Evolutionary conservation across 2,329 filamentous ascomycete species (phyloP).

Genomic region (Volutella citrinella): DNA sequence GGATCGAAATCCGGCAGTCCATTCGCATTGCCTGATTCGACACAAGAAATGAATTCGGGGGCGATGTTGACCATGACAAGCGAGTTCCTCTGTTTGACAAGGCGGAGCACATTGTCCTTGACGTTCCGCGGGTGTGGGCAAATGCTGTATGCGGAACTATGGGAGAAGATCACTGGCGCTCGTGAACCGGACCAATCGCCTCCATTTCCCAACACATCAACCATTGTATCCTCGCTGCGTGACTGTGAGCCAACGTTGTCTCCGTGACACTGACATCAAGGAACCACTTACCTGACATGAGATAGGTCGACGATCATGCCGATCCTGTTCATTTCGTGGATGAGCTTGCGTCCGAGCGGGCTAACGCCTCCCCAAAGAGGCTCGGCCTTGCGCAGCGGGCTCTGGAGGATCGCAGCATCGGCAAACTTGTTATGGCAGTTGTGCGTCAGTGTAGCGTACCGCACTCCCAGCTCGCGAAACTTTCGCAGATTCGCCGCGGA

Average conservation of each 20-base stretch:
- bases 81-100: slow-evolving; percentile 70
- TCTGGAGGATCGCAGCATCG: slow-evolving; percentile 71
- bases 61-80: slow-evolving; percentile 91
- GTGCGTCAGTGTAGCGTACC: slow-evolving; percentile 87
- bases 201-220: slow-evolving; percentile 69
- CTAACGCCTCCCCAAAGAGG: slow-evolving; percentile 73
- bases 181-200: slow-evolving; percentile 66
- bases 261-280: not conserved
- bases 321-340: slow-evolving; percentile 89
- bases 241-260: slow-evolving; percentile 2
- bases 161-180: slow-evolving; percentile 85
- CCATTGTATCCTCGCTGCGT: slow-evolving; percentile 72
- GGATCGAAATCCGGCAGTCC: slow-evolving; percentile 68
- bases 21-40: slow-evolving; percentile 52
- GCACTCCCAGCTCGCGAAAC: slow-evolving; percentile 75
- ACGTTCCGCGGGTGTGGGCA: slow-evolving; percentile 92
- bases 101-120: slow-evolving; percentile 73
- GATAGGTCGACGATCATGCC: slow-evolving; percentile 92
- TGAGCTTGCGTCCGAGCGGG: slow-evolving; percentile 61
- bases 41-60: slow-evolving; percentile 79
- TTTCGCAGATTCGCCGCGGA: slow-evolving; percentile 70
- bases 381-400: slow-evolving; percentile 46
- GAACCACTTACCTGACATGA: slow-evolving; percentile 51
- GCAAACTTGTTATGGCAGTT: slow-evolving; percentile 91
- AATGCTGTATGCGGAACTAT: slow-evolving; percentile 76